Evolutionary conservation across 2,329 filamentous ascomycete species (phyloP).

Genomic region (Diaporthe ampelina): DNA sequence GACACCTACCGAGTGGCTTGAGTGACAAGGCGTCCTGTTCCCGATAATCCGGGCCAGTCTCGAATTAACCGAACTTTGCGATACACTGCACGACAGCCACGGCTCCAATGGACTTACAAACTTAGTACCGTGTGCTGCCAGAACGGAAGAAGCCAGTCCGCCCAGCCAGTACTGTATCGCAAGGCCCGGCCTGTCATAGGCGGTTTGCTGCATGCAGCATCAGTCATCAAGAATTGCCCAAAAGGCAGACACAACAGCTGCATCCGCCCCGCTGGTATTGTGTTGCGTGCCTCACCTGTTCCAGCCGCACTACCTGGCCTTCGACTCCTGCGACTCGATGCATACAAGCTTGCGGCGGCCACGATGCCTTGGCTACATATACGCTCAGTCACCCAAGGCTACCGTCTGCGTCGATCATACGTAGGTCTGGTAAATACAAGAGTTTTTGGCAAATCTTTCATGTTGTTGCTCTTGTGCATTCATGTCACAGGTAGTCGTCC

Average conservation of each 20-base stretch:
- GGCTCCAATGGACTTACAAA: background rate
- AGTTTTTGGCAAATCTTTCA: background rate
- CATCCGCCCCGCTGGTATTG: too few relatives aligned
- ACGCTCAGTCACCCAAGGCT: background rate
- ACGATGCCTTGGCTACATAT: background rate
- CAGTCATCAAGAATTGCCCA: background rate
- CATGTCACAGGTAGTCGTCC: background rate
- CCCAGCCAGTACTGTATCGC: background rate
- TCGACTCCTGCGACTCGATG: background rate
- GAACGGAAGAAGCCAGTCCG: background rate
- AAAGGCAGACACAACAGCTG: background rate
- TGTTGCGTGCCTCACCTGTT: too few relatives aligned
- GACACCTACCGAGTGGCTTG: background rate
- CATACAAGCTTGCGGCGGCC: background rate
- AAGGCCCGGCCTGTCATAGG: background rate
- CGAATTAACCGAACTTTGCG: conserved; percentile 7
- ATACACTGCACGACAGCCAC: background rate
- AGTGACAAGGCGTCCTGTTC: background rate
- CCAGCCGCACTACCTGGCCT: background rate
- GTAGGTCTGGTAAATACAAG: background rate
- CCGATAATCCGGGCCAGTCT: conserved; percentile 5
- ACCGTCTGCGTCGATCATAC: background rate
- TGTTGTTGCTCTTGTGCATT: background rate
- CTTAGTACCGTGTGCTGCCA: background rate
- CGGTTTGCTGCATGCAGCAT: background rate